These are phyloP conservation scores for Calvatia gigantea DNA, from an alignment of 768 basidiomycete genomes.

Conservation along the genomic window DNA sequence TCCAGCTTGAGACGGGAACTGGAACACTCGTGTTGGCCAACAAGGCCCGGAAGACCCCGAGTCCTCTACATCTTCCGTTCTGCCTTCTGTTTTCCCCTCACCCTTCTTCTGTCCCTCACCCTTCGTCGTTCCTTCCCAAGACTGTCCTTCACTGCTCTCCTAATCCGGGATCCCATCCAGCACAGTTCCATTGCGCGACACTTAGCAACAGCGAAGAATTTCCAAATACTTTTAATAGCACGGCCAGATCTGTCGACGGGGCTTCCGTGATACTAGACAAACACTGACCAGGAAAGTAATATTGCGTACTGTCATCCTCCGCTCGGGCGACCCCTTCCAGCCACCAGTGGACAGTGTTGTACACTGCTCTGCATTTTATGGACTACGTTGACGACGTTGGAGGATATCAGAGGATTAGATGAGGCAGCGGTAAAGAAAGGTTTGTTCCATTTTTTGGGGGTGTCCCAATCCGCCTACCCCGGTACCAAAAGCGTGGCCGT, in stretches of 20 bases:
- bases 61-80: conserved; percentile 13
- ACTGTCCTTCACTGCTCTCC: conserved; percentile 39
- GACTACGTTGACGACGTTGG: conserved; percentile 27
- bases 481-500: conserved; percentile 60
- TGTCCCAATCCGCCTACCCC: conserved; percentile 77
- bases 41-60: too few species aligned
- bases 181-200: conserved; percentile 60
- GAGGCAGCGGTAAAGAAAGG: conserved; percentile 25
- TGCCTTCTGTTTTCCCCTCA: conserved; percentile 21
- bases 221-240: conserved; percentile 57
- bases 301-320: conserved; percentile 87
- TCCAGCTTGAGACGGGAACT: neutral
- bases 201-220: conserved; percentile 52
- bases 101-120: conserved; percentile 11
- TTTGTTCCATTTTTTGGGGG: conserved; percentile 82
- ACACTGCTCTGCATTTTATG: conserved; percentile 54
- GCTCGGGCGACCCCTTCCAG: conserved; percentile 73
- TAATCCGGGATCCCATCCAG: conserved; percentile 62
- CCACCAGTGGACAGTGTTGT: conserved; percentile 76
- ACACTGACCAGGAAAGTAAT: conserved; percentile 68
- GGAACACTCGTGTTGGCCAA: neutral
- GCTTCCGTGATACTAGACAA: conserved; percentile 72
- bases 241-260: conserved; percentile 61
- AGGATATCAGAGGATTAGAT: neutral
- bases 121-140: conserved; percentile 12